Evolutionary conservation across 2,329 filamentous ascomycete genomes (phyloP), one percentile per base, ranked within the genome.

Genomic region (Teratosphaeria nubilosa): DNA sequence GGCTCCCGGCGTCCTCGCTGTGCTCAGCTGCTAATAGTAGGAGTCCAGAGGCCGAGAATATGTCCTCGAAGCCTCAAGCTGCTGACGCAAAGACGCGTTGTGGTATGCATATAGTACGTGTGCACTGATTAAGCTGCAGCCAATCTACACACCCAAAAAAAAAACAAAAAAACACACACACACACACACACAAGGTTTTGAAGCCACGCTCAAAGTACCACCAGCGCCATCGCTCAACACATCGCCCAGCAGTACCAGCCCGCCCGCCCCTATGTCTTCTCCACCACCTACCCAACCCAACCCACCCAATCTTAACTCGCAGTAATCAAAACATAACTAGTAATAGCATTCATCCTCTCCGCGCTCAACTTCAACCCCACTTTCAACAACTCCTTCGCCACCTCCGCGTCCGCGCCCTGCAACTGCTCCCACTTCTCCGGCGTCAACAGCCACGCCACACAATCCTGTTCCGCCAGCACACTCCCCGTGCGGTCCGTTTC

Each of bases 351-450:
- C 90, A 97, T 95, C 65, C 94, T 81, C 80, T 99, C 94, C 58
- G 87, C 95, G 50, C 92, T 97, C 71, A 99, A 74, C 78, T 96
- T 96, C 70, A 99, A 73, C n/a, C 88, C 88, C 55, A 97, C 85
- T 67, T 85, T 86, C 71, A 99, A 73, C 68, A 99, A 70, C 75
- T 99, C 94, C 67, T 84, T 82, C 53, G 90, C 90, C 59, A 96
- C 84, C 48, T 90, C 88, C 0, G 85, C 82, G 65, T 95, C 82
- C 57, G 86, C 79, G 60, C 78, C 78, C 72, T 95, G 89, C 62
- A 97, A 71, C 67, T 78, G 80, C 56, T 79, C 78, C 89, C 91
- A 99, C 56, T 80, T 80, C 52, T 85, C 82, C 13, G 77, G 76
- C 59, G 87, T 86, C 76, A 99, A 81, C 61, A 87, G 74, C 94